Evolutionary conservation across 345 rosid species (phyloP).

Genomic region (Populus pruinosa): DNA sequence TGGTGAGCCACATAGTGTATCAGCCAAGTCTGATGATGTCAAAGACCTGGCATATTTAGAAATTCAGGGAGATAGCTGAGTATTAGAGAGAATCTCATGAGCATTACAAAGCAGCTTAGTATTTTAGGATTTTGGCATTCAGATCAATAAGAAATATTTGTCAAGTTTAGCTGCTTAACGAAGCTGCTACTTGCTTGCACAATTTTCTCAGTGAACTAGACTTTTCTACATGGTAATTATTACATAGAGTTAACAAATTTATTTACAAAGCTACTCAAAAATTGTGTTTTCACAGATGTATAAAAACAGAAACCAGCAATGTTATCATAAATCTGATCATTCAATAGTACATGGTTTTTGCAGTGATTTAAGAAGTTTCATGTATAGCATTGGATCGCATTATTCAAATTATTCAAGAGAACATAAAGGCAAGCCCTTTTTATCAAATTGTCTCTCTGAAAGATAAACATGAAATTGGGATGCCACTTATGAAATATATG

Average conservation of each 20-base stretch:
- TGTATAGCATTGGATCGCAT: not conserved
- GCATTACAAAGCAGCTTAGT: not conserved
- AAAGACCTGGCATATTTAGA: conserved; percentile 45
- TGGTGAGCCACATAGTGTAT: conserved; percentile 79
- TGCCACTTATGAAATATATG: conserved; percentile 5
- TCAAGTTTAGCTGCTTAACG: not conserved
- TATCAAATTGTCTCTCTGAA: not conserved
- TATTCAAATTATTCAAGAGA: not conserved
- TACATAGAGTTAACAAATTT: not conserved
- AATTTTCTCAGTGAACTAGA: not conserved
- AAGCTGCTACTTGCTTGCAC: not conserved
- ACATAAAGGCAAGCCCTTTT: not conserved
- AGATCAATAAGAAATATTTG: not conserved
- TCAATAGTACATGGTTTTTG: not conserved
- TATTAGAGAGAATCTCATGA: not conserved
- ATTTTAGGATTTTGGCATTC: not conserved
- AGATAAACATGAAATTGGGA: not conserved
- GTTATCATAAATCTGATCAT: not conserved
- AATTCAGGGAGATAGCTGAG: conserved; percentile 9
- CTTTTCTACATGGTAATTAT: not conserved
- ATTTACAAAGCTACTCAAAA: not conserved
- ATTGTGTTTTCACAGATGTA: not conserved
- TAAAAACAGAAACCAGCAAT: not conserved
- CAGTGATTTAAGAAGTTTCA: not conserved
- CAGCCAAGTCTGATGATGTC: conserved; percentile 63